Percentiles rank a stretch among this genome's conserved stretches.
Evolutionary conservation across 1,139 yeast genomes (phyloP).

Genomic region (Arxiozyma bovina): DNA sequence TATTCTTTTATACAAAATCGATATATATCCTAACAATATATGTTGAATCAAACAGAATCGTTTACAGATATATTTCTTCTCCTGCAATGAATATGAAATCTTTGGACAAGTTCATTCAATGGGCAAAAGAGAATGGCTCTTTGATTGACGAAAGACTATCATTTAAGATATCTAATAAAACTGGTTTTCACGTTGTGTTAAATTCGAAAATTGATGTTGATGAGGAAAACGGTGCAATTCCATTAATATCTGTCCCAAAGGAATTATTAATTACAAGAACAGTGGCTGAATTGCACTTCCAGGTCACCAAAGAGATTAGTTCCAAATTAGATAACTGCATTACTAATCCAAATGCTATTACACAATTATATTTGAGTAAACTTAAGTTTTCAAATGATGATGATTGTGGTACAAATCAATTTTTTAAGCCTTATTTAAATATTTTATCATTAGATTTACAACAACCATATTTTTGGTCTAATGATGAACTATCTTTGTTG

Average conservation of each 20-base stretch:
- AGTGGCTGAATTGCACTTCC: constrained; percentile 32
- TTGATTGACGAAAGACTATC: constrained; percentile 31
- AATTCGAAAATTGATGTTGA: constrained; percentile 10
- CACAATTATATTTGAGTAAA: constrained; percentile 43
- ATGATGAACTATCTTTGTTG: constrained; percentile 42
- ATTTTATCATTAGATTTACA: constrained; percentile 49
- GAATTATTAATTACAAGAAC: constrained; percentile 36
- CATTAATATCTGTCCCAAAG: constrained; percentile 35
- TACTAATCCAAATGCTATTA: constrained; percentile 36
- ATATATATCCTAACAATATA: background rate
- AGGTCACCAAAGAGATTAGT: background rate
- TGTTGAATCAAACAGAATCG: background rate
- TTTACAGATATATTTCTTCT: background rate
- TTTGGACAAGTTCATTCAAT: constrained; percentile 32
- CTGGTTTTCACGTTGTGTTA: constrained; percentile 38
- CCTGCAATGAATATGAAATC: background rate
- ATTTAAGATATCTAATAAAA: constrained; percentile 25
- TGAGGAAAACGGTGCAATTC: constrained; percentile 8
- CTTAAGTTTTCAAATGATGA: constrained; percentile 29
- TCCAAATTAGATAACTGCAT: background rate
- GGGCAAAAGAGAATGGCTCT: constrained; percentile 49
- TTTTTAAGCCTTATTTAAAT: constrained; percentile 44
- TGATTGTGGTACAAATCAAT: constrained; percentile 13
- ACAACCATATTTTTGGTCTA: constrained; percentile 58
- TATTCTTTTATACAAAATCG: too few relatives aligned